Base-by-base conservation (phyloP, 164 flowering plant genomes). In the Chimonanthus salicifolius region DNA sequence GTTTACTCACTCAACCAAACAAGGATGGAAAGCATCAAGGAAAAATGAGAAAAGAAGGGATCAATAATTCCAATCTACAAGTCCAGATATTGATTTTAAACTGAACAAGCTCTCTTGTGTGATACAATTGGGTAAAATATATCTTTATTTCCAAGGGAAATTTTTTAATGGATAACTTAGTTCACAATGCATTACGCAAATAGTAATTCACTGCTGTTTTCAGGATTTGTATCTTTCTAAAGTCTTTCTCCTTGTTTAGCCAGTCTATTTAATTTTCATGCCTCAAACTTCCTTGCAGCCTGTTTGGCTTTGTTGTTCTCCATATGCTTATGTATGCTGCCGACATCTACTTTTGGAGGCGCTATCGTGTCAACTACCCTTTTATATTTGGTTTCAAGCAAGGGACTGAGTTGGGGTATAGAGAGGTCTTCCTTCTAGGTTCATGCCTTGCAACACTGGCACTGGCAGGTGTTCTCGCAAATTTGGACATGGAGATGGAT, bases 371-470 rank as follows among this genome's bases (percentile, higher is more conserved):
- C 68, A 90, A 90, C 76, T 85, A 87, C 72, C 68, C 91, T 3
- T 88, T 90, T 81, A 90, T 90, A 78, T 87, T 90, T 77, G 92
- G 92, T 18, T 87, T 88, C 85, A 90, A 88, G 72, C 82, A 76
- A 74, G 89, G 91, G 47, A 84, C 86, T 0, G 92, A 88, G 62
- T 65, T 88, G 65, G 87, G 90, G 6, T 88, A 86, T 65, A 72
- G 85, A 76, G 84, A 87, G 69, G 86, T 90, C 64, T 72, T 86
- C 9, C 84, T 88, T 15, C 74, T 86, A 3, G 71, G 87, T 63
- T 73, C 82, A 44, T 80, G 78, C 9, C 69, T 90, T 18, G 83
- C 88, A 47, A 81, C 77, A 49, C 68, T 87, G 46, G 86, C 88
- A 44, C 77, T 88, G 3, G 87, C 79, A 15, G 63, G 82, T 76